Evolutionary conservation across 768 basidiomycete genomes (phyloP).

Genomic region (Gymnopilus junonius): DNA sequence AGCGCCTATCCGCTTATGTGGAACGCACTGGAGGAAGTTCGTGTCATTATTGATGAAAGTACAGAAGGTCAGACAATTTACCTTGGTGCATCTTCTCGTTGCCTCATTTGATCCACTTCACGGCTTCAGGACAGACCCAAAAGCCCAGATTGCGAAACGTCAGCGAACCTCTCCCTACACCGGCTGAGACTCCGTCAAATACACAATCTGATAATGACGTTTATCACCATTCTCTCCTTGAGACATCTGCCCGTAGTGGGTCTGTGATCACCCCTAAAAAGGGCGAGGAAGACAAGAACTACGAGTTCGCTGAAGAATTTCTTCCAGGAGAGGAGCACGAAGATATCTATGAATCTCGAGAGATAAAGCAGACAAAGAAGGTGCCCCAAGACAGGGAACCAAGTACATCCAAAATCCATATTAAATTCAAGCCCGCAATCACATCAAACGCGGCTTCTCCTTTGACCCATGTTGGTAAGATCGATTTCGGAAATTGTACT

Average conservation of each 20-base stretch:
- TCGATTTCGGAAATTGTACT: not conserved
- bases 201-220: not conserved
- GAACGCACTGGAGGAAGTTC: constrained; percentile 32
- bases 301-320: not conserved
- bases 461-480: not conserved
- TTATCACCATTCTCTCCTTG: not conserved
- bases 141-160: not conserved
- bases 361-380: not conserved
- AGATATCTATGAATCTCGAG: not conserved
- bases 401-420: not conserved
- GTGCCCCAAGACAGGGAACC: not conserved
- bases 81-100: not conserved
- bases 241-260: not conserved
- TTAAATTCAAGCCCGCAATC: not conserved
- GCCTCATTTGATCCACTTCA: not conserved
- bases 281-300: not conserved
- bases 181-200: not conserved
- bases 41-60: constrained; percentile 13
- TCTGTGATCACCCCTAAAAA: not conserved
- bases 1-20: constrained; percentile 33
- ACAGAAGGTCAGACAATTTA: not conserved
- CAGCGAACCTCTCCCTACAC: not conserved
- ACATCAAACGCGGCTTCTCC: not conserved
- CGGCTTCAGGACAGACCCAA: not conserved
- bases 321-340: not conserved